phyloP scores from a whole-genome alignment of 177 flowering plant species.

The Vitis hybrid region DNA sequence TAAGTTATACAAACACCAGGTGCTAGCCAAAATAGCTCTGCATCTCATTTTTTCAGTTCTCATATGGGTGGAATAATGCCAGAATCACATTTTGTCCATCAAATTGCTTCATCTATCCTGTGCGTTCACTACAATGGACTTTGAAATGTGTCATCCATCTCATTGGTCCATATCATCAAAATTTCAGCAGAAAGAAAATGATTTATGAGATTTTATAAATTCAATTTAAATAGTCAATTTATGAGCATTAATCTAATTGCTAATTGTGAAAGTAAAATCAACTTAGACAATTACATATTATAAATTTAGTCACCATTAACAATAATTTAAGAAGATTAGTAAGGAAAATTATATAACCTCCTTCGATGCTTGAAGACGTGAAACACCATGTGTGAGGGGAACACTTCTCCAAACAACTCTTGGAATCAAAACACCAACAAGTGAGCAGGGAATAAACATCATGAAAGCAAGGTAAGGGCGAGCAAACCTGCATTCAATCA shows the following conservation, averaged over 20 bases:
- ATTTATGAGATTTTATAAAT: not conserved
- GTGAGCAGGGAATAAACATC: slow-evolving; percentile 84
- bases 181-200: not conserved
- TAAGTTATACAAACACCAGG: too few relatives aligned
- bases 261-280: not conserved
- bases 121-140: too few relatives aligned
- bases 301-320: not conserved
- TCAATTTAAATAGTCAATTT: not conserved
- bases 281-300: not conserved
- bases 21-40: too few relatives aligned
- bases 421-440: slow-evolving; percentile 79
- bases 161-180: too few relatives aligned
- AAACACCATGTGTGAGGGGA: slow-evolving; percentile 54
- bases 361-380: slow-evolving; percentile 36
- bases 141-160: too few relatives aligned
- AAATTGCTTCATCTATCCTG: too few relatives aligned
- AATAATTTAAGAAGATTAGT: not conserved
- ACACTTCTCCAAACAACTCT: slow-evolving; percentile 45
- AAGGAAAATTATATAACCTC: slow-evolving; percentile 42
- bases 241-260: not conserved
- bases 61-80: too few relatives aligned
- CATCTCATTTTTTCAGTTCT: too few relatives aligned
- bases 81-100: too few relatives aligned
- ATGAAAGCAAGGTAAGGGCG: slow-evolving; percentile 82
- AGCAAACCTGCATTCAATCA: slow-evolving; percentile 67